A percentile compares a stretch with the other conserved stretches of the same genome.
Evolutionary conservation across 345 rosid genomes (phyloP).

Genomic region (Bruguiera sexangula): DNA sequence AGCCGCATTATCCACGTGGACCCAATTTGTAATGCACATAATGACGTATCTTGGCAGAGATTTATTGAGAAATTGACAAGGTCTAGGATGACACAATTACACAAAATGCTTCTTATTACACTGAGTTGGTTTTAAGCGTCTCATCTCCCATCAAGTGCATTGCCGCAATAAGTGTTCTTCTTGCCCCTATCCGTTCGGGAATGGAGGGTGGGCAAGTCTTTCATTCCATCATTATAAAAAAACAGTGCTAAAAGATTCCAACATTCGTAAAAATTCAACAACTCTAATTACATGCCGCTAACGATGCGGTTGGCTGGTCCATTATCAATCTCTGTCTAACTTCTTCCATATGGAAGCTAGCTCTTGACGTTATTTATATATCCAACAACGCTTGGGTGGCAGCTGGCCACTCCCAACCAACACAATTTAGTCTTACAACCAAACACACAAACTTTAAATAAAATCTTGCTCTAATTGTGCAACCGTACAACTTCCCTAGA

Average conservation of each 20-base stretch:
- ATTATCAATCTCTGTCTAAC: neutral
- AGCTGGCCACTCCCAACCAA: neutral
- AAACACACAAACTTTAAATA: neutral
- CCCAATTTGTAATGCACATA: too few relatives aligned
- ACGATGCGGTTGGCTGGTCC: constrained; percentile 7
- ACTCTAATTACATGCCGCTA: neutral
- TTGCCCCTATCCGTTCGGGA: neutral
- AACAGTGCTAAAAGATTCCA: constrained; percentile 12
- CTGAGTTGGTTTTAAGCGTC: neutral
- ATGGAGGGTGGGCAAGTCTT: neutral
- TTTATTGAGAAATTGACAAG: neutral
- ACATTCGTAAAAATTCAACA: neutral
- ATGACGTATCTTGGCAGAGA: too few relatives aligned
- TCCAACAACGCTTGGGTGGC: neutral
- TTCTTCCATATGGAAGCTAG: constrained; percentile 15
- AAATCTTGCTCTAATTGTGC: constrained; percentile 16
- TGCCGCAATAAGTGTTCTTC: neutral
- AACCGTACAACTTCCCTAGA: too few relatives aligned
- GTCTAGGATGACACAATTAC: neutral
- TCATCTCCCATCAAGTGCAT: constrained; percentile 7
- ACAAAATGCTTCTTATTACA: too few relatives aligned
- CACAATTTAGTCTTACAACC: neutral
- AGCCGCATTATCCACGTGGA: too few relatives aligned
- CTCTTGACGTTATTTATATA: constrained; percentile 3
- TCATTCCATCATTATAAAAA: neutral